Evolutionary conservation across 768 basidiomycete genomes (phyloP), one percentile per base, ranked within the genome.

Genomic region (Hericium coralloides): DNA sequence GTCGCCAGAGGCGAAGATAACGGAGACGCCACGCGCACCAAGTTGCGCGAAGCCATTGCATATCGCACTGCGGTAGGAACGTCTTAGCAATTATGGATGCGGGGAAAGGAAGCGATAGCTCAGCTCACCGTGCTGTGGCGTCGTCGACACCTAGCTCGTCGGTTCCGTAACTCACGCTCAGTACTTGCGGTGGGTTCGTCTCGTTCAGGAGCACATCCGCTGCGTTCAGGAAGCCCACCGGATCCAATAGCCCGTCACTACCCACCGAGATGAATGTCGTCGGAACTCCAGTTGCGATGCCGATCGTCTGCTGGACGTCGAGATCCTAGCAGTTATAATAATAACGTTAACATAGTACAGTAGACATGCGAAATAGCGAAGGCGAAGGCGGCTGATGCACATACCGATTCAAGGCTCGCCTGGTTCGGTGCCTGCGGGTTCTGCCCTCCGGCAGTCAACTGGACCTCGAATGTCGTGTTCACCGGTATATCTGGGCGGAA

Each of bases 1-100:
- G 57, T 73, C 71, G 23, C 73, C 73, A 4, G 73, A 72, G 1
- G 70, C 65, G 65, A 71, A 72, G 7, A 74, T 55, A 54, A 73
- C 65, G 37, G 72, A 71, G 10, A 64, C 62, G 14, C 73, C 72
- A 39, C 66, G 70, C 7, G 71, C 70, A 41, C 70, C 70, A 20
- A 74, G 68, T 59, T 69, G 68, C 53, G 64, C 61, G 60, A 70
- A 72, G 12, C 65, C 69, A 52, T 71, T 70, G 61, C 73, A 74
- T 38, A 74, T 54, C 15, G 60, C 55, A 54, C 69, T 71, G 43
- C 0, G 12, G 9, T 14, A 12, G 37, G 53, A 45, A 9, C 31
- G 31, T 31, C 43, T 4, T 10, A 20, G 43, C 20, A 8, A 17
- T 6, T 17, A 45, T 12, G 43, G 14, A 10, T 43, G 43, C 7